Base-by-base conservation (phyloP, 1,139 yeast genomes). In the Blastobotrys capitulatus region DNA sequence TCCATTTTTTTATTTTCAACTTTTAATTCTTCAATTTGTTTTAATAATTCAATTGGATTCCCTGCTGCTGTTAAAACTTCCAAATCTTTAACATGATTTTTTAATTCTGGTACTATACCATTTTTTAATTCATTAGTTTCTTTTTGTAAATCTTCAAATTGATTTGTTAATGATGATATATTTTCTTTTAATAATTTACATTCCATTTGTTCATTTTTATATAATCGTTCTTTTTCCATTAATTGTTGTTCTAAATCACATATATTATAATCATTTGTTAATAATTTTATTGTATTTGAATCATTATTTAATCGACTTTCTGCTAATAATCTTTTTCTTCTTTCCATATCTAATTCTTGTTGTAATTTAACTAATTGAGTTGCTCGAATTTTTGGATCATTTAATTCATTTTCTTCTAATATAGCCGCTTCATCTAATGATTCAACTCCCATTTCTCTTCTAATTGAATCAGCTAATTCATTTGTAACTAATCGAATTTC, bases 401-500 rank as follows among this genome's bases (percentile, higher is more conserved):
- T 31, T 10, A 16, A 13, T 12, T 36, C 37, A 22, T 22, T 4
- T 22, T 49, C 50, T 15, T 47, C 51, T 1, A 41, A 41, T 29
- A 52, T 54, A 6, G 52, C 47, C 16, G 52, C 49, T 6, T 50
- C 50, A 20, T 50, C 53, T 34, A 43, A 18, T 3, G 51, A 47
- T 35, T 50, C 51, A 6, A 68, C 54, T 4, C 59, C 61, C 19
- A 65, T 62, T 54, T 68, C 72, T 7, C 72, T 64, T 37, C 71
- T 62, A 25, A 65, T 58, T 2, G 69, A 57, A 49, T 68, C 72
- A 2, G 70, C 69, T 13, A 68, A 62, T 52, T 68, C 72, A 25
- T 64, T 57, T 1, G 70, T 63, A n/a, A 68, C 64, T 8, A 67
- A 56, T 8, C 68, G 56, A 16, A 68, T 54, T 43, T 68, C 72